Evolutionary conservation across 805 yeast species (phyloP).

Genomic region (Cyberlindnera subsufficiens): DNA sequence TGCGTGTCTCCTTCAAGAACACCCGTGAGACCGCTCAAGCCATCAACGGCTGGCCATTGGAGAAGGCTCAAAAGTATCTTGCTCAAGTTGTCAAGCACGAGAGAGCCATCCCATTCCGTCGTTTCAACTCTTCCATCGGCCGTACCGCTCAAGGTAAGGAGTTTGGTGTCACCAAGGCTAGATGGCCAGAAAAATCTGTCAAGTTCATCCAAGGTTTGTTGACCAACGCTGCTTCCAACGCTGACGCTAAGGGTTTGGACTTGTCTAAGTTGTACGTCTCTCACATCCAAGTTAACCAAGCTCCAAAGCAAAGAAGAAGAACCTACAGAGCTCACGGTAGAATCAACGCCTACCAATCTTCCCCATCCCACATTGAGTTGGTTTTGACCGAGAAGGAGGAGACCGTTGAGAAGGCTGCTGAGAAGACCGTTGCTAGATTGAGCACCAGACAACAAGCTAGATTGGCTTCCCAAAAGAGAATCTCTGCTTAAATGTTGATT

Average conservation of each 20-base stretch:
- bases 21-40: constrained; percentile 99
- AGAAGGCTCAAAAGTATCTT: constrained; percentile 93
- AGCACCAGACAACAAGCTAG: constrained; percentile 91
- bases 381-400: constrained; percentile 94
- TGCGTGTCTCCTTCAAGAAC: constrained; percentile 99
- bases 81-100: constrained; percentile 95
- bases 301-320: constrained; percentile 99
- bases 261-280: constrained; percentile 88
- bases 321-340: constrained; percentile 99
- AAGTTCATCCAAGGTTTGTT: constrained; percentile 91
- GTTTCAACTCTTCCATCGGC: constrained; percentile 94
- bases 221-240: constrained; percentile 97
- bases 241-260: constrained; percentile 98
- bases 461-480: constrained; percentile 82
- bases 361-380: constrained; percentile 98
- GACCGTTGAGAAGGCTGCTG: constrained; percentile 87
- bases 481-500: constrained; percentile 46
- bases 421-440: constrained; percentile 62
- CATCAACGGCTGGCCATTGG: constrained; percentile 95
- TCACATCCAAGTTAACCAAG: constrained; percentile 99
- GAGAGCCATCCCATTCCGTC: constrained; percentile 99
- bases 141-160: constrained; percentile 99
- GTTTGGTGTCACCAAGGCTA: constrained; percentile 99
- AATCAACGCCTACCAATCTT: constrained; percentile 97
- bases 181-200: constrained; percentile 99